Conservation (phyloP, 148 eudicot genomes). For the Rhododendron molle region DNA sequence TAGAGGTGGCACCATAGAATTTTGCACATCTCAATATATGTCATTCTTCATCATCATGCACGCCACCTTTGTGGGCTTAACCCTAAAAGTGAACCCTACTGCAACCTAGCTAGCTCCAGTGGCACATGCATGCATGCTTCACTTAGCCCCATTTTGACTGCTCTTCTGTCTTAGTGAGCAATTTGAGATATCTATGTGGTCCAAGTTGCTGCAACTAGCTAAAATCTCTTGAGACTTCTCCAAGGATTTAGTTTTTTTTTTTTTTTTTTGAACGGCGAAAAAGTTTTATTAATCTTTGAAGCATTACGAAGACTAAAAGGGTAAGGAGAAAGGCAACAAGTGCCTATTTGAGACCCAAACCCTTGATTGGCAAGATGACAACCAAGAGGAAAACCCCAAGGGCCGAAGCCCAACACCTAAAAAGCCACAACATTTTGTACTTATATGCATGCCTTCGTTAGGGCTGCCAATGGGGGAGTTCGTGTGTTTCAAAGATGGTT, state of each 20-base stretch:
- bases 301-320: no score
- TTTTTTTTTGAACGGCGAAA: no score
- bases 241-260: not conserved
- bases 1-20: not conserved
- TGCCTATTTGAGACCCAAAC: no score
- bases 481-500: not conserved
- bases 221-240: not conserved
- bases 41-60: not conserved
- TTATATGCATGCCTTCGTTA: not conserved
- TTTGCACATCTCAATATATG: not conserved
- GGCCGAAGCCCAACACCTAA: no score
- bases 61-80: conserved; percentile 5
- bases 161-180: not conserved
- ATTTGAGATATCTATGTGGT: not conserved
- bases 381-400: no score
- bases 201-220: conserved; percentile 1
- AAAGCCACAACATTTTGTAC: not conserved
- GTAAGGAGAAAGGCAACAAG: no score
- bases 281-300: no score
- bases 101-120: not conserved
- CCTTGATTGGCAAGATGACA: no score
- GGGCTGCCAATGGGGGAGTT: not conserved
- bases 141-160: not conserved
- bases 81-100: not conserved
- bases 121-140: not conserved